A percentile compares a stretch with the other conserved stretches of the same genome.
Evolutionary conservation across 192 early-diverging fungal species (phyloP).

Genomic region (Backusella macrospora): DNA sequence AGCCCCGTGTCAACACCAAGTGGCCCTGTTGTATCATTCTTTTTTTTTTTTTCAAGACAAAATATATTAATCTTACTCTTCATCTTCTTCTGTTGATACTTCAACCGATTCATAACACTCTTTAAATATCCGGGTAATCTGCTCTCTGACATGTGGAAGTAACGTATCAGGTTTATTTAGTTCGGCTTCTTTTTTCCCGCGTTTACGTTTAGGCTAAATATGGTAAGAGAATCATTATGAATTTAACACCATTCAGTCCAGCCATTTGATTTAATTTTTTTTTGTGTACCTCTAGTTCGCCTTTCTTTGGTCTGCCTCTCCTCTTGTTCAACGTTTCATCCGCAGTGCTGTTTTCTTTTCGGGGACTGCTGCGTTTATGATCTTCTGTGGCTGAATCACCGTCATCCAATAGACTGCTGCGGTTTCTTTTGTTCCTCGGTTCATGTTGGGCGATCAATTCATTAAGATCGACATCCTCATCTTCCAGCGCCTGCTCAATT

Average conservation of each 20-base stretch:
- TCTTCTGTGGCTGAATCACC: not conserved
- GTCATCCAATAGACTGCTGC: not conserved
- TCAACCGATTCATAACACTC: constrained; percentile 65
- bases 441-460: constrained; percentile 51
- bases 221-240: not conserved
- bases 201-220: constrained; percentile 19
- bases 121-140: constrained; percentile 61
- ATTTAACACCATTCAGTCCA: not conserved
- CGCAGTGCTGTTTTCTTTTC: not conserved
- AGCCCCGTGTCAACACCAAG: not conserved
- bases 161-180: constrained; percentile 48
- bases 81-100: constrained; percentile 50
- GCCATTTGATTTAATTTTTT: not conserved
- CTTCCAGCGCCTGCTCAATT: constrained; percentile 59
- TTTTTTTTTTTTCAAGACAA: not conserved
- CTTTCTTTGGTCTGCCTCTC: constrained; percentile 24
- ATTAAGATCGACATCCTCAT: constrained; percentile 64
- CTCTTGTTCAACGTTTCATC: constrained; percentile 15
- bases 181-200: constrained; percentile 27
- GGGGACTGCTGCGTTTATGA: constrained; percentile 6
- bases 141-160: constrained; percentile 51
- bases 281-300: constrained; percentile 16
- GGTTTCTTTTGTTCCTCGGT: constrained; percentile 35
- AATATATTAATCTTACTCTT: constrained; percentile 34
- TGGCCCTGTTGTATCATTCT: constrained; percentile 8